phyloP scores from a whole-genome alignment of 257 asterid genomes.

The Fraxinus quadrangulata region DNA sequence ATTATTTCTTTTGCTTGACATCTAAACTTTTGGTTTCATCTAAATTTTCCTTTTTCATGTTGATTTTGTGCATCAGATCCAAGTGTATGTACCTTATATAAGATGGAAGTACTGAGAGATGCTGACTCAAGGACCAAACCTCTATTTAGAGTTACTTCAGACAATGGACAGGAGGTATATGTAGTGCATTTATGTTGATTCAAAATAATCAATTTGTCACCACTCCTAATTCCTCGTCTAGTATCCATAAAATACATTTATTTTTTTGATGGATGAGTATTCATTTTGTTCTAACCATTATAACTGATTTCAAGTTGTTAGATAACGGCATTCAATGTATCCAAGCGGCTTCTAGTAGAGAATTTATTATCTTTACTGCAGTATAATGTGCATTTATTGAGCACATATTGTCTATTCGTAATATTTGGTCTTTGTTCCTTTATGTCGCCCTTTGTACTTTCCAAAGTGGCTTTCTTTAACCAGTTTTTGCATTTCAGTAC shows the following conservation, averaged over 20 bases:
- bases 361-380: background rate
- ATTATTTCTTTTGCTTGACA: constrained; percentile 13
- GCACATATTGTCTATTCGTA: background rate
- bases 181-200: constrained; percentile 24
- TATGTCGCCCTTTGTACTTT: constrained; percentile 5
- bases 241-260: background rate
- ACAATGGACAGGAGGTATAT: constrained; percentile 77
- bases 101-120: constrained; percentile 89
- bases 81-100: constrained; percentile 50
- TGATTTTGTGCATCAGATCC: constrained; percentile 62
- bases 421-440: background rate
- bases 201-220: constrained; percentile 12
- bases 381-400: background rate
- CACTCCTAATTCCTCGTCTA: background rate
- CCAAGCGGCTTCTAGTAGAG: constrained; percentile 6
- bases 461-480: background rate
- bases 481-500: background rate
- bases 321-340: constrained; percentile 14
- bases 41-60: constrained; percentile 20
- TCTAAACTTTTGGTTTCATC: constrained; percentile 14
- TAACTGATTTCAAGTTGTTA: constrained; percentile 13
- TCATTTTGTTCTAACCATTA: background rate
- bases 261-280: background rate
- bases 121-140: constrained; percentile 62
- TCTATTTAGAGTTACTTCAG: constrained; percentile 73